Evolutionary conservation across 148 eudicot genomes (phyloP), one percentile per base, ranked within the genome.

Genomic region (Camellia japonica): DNA sequence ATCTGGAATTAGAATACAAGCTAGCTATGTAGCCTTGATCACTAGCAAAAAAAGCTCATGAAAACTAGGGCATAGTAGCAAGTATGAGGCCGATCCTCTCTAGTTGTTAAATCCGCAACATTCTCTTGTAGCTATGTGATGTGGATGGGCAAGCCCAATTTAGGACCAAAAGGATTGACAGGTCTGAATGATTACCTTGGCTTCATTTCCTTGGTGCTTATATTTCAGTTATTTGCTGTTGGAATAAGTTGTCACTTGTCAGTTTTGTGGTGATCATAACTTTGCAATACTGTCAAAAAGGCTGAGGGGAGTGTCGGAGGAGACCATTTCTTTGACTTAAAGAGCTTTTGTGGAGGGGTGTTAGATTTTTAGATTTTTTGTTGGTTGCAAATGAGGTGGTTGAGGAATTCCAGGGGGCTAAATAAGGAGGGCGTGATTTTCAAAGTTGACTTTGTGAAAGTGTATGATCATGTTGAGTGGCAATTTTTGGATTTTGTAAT

Each of bases 211-310:
- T 16, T 23, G n/a, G n/a, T 19, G 23, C 63, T 73, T 42, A 30
- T 73, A 30, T 73, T 73, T 71, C 58, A 49, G 74, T 69, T 49
- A 14, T 12, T 14, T 51, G 23, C 59, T 51, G 74, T 71, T 51
- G 74, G 13, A 51, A 30, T 20, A 13, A 14, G 20, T 38, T 56
- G 43, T 20, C 20, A 1, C 14, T 56, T 56, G 23, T 41, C 23
- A 41, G 64, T 56, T 30, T 30, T 30, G 20, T 72, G 60, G 52
- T 30, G 7, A 7, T 19, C 52, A 11, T 18, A 19, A 23, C 10
- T 49, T 42, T 71, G 75, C 75, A 51, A 51, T 71, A 60, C 75
- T 30, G 38, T 30, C 38, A 30, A 30, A 30, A 30, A 30, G 38
- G 38, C 38, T 30, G 38, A 30, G 38, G 38, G 38, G 38, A 30